Base-by-base conservation (phyloP, 768 basidiomycete species). In the Tylopilus subfusipes region DNA sequence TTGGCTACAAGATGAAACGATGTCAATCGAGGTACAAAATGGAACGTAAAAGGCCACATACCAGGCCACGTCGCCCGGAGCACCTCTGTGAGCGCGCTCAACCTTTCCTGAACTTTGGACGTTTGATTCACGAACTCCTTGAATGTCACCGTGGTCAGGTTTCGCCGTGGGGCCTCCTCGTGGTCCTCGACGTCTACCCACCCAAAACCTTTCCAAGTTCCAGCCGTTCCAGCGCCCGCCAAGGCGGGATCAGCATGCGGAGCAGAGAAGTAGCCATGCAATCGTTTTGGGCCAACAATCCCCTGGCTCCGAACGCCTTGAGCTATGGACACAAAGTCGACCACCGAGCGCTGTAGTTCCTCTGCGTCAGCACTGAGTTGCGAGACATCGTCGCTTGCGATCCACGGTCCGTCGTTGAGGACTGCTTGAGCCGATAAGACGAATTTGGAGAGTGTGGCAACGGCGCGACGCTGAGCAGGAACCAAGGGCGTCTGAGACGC, bases 371-470 rank as follows among this genome's bases (percentile, higher is more conserved):
- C 76, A 59, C 83, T 82, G 60, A 90, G 86, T 36, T 87, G 81
- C 4, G 56, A 60, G 5, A 70, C 59, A 18, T 48, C 55, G 24
- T 67, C 62, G 22, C 25, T 54, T 11, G 38, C 24, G 13, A 34
- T 60, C 71, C 69, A 67, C 0, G 69, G 65, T 2, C 60, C 71
- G 50, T 69, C 61, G 48, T 78, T 82, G 4, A 86, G 76, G 67
- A 89, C 83, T 2, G 94, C 93, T 25, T 93, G 85, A 1, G 90
- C 85, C 11, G 89, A 91, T 2, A 95, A 78, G 31, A 95, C 86
- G 27, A 97, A 82, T 65, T 93, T 88, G 34, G 91, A 93, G 4
- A 95, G 77, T 0, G 91, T 93, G 0, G 91, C 90, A 5, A 91
- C 88, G 19, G 93, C 85, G 54, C 89, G 89, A 49, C 90, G 78